Base-by-base conservation (phyloP, 495 filamentous ascomycete species). In the Cercophora scortea region DNA sequence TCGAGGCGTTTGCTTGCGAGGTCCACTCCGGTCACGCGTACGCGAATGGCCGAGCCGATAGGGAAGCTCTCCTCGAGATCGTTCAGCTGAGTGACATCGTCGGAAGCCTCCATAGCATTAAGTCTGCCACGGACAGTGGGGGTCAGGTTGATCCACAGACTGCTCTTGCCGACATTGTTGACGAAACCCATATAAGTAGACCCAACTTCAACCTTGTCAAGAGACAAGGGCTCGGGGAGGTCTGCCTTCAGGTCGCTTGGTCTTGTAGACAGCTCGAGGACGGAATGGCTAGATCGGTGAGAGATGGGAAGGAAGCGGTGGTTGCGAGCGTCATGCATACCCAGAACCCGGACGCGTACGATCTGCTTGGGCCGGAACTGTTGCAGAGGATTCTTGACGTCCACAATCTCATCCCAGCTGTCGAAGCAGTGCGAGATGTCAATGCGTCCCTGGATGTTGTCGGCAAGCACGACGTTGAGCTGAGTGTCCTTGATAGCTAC, bases 251-350 rank as follows among this genome's bases (percentile, higher is more conserved):
- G 54, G 62, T 83, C 80, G 58, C 79, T 84, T 32, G 82, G 80
- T 64, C 90, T 96, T 8, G 88, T 80, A n/a, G 91, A 89, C 13
- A 97, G 77, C 63, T 98, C 93, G 51, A 90, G 90, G 6, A 95
- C 87, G 0, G 88, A 80, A 49, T 88, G 90, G 47, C 81, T 82
- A 38, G 79, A 79, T 49, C 89, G 80, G 68, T 97, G 91, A 43
- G 83, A 83, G 60, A 98, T 92, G 17, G 93, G 89, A 39, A 98
- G 79, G 71, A 92, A 98, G 38, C 87, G 85, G 67, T 95, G 88
- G 58, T 88, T 95, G 53, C 84, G 82, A 40, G 89, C 87, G 73
- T 96, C 89, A 61, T 96, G 90, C 33, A 95, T 73, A 49, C 93
- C 93, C 17, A 96, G 66, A 41, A 98, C 79, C 48, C 85, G 83